Evolutionary conservation across 176 grass and related monocot species (phyloP), one percentile per base, ranked within the genome.

Genomic region (Typha latifolia): DNA sequence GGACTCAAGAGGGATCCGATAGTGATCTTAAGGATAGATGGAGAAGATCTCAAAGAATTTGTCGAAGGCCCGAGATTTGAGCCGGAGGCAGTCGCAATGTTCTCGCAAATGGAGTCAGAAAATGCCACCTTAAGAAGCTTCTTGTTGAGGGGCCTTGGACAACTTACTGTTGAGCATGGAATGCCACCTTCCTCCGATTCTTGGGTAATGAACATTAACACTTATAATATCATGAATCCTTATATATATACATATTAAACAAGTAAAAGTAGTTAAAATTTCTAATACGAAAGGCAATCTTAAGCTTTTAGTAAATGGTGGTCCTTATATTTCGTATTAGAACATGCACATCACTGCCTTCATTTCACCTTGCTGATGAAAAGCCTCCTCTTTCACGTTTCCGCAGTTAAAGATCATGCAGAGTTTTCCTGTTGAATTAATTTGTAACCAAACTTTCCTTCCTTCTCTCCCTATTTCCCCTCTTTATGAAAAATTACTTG

Each of bases 1-100:
- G 88, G 93, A 19, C 78, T 92, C n/a, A 97, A 97, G 83, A 79
- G 81, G 75, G 93, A 97, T 49, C 88, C 88, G 0, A 82, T 97
- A 31, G 88, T 97, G 15, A 97, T 97, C 51, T 66, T 89, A 62
- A 82, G 93, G 61, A 97, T 97, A 6, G 93, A 97, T 69, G 88
- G 93, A 2, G 93, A 97, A 49, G 93, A 97, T 72, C 71, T 89
- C 1, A 87, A 79, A 73, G 93, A 97, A 34, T 97, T 97, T 14
- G 51, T 80, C 0, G 78, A 69, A 26, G 70, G 83, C 50, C 3
- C 56, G 11, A 71, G 82, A 7, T 92, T 89, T 48, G 88, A 92
- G 26, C 48, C 83, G 1, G 78, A 75, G 63, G 77, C 67, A 2
- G 73, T 84, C 14, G 72, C 85, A 52, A 76, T 92, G 16, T 92